These are phyloP conservation scores for Tolypocladium capitatum DNA, from an alignment of 2,329 filamentous ascomycete species.

Conservation along the genomic window DNA sequence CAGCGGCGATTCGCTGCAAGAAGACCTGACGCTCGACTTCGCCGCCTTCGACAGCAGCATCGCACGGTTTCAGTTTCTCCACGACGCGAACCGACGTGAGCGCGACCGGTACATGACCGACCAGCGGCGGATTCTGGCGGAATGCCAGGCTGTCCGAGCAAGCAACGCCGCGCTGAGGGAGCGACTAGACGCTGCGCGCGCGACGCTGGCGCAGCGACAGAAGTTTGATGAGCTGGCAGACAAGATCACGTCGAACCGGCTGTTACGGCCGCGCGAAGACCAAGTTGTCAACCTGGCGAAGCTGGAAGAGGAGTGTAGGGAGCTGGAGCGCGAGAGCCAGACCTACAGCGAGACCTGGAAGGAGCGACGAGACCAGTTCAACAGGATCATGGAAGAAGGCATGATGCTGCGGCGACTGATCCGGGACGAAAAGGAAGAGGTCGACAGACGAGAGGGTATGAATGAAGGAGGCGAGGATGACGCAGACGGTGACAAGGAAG, in stretches of 20 bases:
- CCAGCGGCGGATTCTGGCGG: constrained; percentile 64
- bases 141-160: constrained; percentile 64
- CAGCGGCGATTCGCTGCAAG: constrained; percentile 47
- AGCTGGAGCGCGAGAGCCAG: constrained; percentile 71
- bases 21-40: constrained; percentile 80
- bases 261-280: constrained; percentile 73
- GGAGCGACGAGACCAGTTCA: constrained; percentile 77
- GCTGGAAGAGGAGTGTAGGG: constrained; percentile 75
- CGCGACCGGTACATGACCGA: constrained; percentile 71
- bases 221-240: constrained; percentile 80
- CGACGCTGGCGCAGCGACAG: constrained; percentile 64
- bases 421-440: constrained; percentile 89
- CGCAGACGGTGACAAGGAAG: constrained; percentile 31
- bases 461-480: constrained; percentile 52
- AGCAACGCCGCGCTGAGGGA: constrained; percentile 58
- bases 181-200: constrained; percentile 66
- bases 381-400: constrained; percentile 80
- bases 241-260: constrained; percentile 68
- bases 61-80: constrained; percentile 75
- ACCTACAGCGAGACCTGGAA: constrained; percentile 74
- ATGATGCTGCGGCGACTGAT: constrained; percentile 74
- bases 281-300: constrained; percentile 66
- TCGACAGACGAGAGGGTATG: constrained; percentile 76
- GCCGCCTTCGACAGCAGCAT: constrained; percentile 78
- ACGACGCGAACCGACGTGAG: constrained; percentile 70